Conservation (phyloP, 108 stramenopile genomes). For the Craspedostauros australis region DNA sequence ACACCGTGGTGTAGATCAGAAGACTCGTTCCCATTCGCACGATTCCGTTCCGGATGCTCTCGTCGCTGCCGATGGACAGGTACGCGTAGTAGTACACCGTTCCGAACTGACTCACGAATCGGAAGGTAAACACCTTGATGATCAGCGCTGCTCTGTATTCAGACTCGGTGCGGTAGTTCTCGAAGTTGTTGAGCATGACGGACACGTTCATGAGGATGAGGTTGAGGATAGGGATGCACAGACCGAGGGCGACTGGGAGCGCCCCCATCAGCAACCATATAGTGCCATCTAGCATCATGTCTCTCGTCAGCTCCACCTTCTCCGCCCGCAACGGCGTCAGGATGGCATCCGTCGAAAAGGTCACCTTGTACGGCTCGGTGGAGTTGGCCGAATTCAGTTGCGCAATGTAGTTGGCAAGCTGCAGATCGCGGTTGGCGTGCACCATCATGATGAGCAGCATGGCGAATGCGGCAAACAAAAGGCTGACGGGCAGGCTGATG, state of each 20-base stretch:
- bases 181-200: constrained; percentile 78
- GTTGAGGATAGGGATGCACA: constrained; percentile 81
- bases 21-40: constrained; percentile 76
- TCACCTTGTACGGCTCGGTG: too few species aligned
- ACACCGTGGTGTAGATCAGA: constrained; percentile 75
- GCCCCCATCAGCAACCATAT: constrained; percentile 79
- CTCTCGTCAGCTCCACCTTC: constrained; percentile 52
- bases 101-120: constrained; percentile 96
- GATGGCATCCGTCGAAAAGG: too few species aligned
- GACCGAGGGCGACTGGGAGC: constrained; percentile 73
- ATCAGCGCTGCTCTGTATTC: constrained; percentile 88
- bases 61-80: constrained; percentile 32
- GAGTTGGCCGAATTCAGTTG: too few species aligned
- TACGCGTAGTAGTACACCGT: constrained; percentile 95
- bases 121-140: constrained; percentile 97
- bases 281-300: constrained; percentile 62
- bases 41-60: constrained; percentile 73
- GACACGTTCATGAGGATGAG: constrained; percentile 74
- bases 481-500: constrained; percentile 77
- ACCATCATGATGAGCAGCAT: constrained; percentile 75
- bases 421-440: constrained; percentile 78
- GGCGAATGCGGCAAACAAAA: constrained; percentile 66
- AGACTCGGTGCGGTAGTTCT: constrained; percentile 94
- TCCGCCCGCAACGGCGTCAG: too few species aligned
- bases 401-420: constrained; percentile 74